A percentile compares a stretch with the other conserved stretches of the same genome.
These are phyloP conservation scores for Viola pubescens DNA, from an alignment of 441 rosid species.

Conservation along the genomic window DNA sequence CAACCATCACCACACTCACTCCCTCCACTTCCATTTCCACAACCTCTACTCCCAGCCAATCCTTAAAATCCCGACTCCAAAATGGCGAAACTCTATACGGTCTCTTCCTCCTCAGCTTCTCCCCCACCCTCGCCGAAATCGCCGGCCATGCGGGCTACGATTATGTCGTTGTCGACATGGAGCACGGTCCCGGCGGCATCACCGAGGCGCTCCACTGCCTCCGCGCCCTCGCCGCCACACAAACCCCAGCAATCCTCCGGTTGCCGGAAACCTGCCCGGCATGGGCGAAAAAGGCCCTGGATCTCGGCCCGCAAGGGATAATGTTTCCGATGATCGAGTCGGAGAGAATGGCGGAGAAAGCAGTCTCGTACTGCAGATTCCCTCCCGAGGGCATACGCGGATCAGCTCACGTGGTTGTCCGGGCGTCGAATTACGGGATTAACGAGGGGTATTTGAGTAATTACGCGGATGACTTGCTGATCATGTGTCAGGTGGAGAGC, in stretches of 20 bases:
- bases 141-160: slow-evolving; percentile 76
- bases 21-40: slow-evolving; percentile 16
- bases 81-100: slow-evolving; percentile 75
- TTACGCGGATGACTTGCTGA: slow-evolving; percentile 59
- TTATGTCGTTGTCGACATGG: slow-evolving; percentile 89
- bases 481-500: slow-evolving; percentile 91
- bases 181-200: slow-evolving; percentile 86
- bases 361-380: slow-evolving; percentile 76
- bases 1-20: neutral
- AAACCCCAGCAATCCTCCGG: slow-evolving; percentile 61
- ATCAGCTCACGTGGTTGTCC: slow-evolving; percentile 73
- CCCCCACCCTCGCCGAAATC: slow-evolving; percentile 86
- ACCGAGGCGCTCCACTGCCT: slow-evolving; percentile 59
- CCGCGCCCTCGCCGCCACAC: slow-evolving; percentile 47
- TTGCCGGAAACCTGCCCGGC: slow-evolving; percentile 57
- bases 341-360: slow-evolving; percentile 49
- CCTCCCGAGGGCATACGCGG: slow-evolving; percentile 82
- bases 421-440: slow-evolving; percentile 73
- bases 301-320: slow-evolving; percentile 84
- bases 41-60: slow-evolving; percentile 20
- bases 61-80: slow-evolving; percentile 44
- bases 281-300: slow-evolving; percentile 87
- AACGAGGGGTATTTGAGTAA: slow-evolving; percentile 70
- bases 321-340: slow-evolving; percentile 92
- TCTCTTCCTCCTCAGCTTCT: slow-evolving; percentile 71